Evolutionary conservation across 106 monocot species (phyloP), one percentile per base, ranked within the genome.

Genomic region (Amphibolis antarctica): DNA sequence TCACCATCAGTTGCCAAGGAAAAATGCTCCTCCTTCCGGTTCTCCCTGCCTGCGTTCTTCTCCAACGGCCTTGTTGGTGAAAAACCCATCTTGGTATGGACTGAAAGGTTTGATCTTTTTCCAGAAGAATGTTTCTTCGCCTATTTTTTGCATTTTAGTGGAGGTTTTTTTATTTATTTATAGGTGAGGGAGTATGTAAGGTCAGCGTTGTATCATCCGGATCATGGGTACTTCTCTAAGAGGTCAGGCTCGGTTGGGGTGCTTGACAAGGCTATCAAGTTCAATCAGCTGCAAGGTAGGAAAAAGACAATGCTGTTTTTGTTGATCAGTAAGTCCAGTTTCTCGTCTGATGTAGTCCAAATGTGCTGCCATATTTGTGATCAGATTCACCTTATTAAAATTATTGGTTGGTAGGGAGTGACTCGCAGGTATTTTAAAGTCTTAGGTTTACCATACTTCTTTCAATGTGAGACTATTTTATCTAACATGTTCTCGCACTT

Each of bases 191-290:
- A 74, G 29, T 74, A 59, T 31, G 61, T 74, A 14, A 58, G 42
- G 45, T 66, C 66, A 23, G 74, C 74, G 19, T 22, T 74, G 60
- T 74, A 74, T 46, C 57, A 74, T 50, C 66, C 66, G 15, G 46
- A 74, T 60, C 22, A 74, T 47, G 74, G 67, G 20, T 74, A 74
- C 21, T 74, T 74, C 67, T 67, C 74, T 25, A 66, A 67, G 67
- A 42, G 60, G 30, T 74, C 74, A 2, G 74, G 67, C 31, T 74
- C 74, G 42, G 67, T 74, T 22, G 74, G 74, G 31, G 60, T 74
- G 7, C 74, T 74, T 5, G 74, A 74, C 47, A 66, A 31, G 55
- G 59, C 66, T 43, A 74, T 74, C 59, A 66, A 53, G 49, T 74
- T 74, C 50, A 60, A 67, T 61, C 66, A 74, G 52, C 74, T 74